These are phyloP conservation scores for Ceratocystis alfenasii DNA, from an alignment of 2,329 filamentous ascomycete genomes.

Conservation along the genomic window DNA sequence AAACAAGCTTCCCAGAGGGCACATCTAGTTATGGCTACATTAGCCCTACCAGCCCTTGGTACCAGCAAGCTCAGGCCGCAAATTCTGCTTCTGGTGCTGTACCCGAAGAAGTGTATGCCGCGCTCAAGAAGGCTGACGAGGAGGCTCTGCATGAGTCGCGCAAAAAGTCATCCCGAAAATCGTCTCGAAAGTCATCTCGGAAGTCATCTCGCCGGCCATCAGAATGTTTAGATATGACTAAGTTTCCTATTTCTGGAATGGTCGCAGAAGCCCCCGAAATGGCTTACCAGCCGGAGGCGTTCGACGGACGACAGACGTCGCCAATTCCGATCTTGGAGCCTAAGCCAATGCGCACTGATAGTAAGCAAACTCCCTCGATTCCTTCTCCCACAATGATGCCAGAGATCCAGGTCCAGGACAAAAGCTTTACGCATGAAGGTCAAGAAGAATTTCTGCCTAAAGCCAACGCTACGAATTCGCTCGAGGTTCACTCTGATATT, in stretches of 20 bases:
- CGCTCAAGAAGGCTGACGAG: background rate
- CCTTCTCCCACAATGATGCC: slow-evolving; percentile 1
- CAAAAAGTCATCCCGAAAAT: slow-evolving; percentile 11
- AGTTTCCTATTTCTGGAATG: background rate
- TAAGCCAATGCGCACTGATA: slow-evolving; percentile 5
- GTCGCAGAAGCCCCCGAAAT: background rate
- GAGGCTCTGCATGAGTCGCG: background rate
- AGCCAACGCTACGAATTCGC: background rate
- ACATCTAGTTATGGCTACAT: background rate
- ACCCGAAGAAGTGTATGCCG: background rate
- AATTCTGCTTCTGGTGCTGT: background rate
- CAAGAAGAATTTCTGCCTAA: background rate
- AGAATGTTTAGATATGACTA: slow-evolving; percentile 5
- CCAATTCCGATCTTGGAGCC: slow-evolving; percentile 1
- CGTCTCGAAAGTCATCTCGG: slow-evolving; percentile 12
- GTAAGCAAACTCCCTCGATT: slow-evolving; percentile 9
- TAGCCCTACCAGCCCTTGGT: background rate
- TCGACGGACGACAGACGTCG: background rate
- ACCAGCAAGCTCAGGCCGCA: background rate
- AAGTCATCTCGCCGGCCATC: slow-evolving; percentile 13
- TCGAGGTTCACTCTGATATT: background rate
- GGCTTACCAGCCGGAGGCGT: background rate
- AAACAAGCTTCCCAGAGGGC: background rate
- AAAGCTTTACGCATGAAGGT: background rate
- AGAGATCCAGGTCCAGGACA: slow-evolving; percentile 6